These are phyloP conservation scores for Lippia alba DNA, from an alignment of 305 asterid species.

Conservation along the genomic window DNA sequence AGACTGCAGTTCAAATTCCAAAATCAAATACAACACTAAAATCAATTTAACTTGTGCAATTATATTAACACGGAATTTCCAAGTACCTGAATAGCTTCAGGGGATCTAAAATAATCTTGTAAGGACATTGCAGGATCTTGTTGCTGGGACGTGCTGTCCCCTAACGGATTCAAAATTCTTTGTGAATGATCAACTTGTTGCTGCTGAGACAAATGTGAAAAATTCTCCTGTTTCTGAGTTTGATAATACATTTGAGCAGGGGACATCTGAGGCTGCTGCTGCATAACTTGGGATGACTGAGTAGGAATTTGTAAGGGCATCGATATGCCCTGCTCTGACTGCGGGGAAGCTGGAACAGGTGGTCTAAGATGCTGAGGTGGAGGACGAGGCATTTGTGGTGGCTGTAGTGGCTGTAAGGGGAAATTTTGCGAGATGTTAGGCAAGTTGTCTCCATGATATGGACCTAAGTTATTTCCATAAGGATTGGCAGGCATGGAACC, in stretches of 20 bases:
- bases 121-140: slow-evolving; percentile 4
- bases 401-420: slow-evolving; percentile 63
- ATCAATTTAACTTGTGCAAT: slow-evolving; percentile 11
- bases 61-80: background rate
- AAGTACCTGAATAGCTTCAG: slow-evolving; percentile 72
- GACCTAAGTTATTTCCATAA: slow-evolving; percentile 47
- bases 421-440: slow-evolving; percentile 46
- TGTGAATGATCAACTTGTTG: slow-evolving; percentile 49
- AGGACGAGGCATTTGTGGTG: slow-evolving; percentile 67
- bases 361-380: slow-evolving; percentile 64
- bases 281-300: slow-evolving; percentile 51
- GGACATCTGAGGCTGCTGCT: slow-evolving; percentile 49
- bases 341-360: slow-evolving; percentile 56
- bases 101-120: slow-evolving; percentile 57
- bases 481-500: slow-evolving; percentile 43
- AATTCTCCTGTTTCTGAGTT: slow-evolving; percentile 39
- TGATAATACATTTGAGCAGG: slow-evolving; percentile 39
- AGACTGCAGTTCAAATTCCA: slow-evolving; percentile 49
- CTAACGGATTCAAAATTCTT: slow-evolving; percentile 42
- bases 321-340: slow-evolving; percentile 58
- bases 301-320: slow-evolving; percentile 45
- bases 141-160: slow-evolving; percentile 29
- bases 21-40: slow-evolving; percentile 17
- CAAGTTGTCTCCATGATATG: slow-evolving; percentile 52
- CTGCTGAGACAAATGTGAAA: slow-evolving; percentile 39